These are phyloP conservation scores for Globisporangium perplexum DNA, from an alignment of 352 stramenopile species.

Conservation along the genomic window DNA sequence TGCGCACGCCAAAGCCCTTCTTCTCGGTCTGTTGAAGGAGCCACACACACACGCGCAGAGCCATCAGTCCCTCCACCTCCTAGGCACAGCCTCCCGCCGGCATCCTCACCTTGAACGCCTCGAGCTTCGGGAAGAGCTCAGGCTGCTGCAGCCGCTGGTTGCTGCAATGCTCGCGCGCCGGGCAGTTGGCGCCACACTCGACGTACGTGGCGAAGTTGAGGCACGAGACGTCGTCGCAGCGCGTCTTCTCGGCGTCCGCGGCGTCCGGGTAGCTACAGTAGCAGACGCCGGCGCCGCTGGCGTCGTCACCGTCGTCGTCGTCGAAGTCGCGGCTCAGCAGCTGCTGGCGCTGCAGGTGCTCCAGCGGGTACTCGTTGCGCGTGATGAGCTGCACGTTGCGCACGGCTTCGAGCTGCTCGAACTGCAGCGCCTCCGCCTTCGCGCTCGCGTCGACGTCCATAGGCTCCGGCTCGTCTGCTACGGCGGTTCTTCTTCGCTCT, in stretches of 20 bases:
- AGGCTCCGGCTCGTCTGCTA: background rate
- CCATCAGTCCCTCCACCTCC: background rate
- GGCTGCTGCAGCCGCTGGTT: slow-evolving; percentile 80
- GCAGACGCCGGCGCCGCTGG: slow-evolving; percentile 48
- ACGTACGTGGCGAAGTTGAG: slow-evolving; percentile 88
- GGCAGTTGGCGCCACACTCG: slow-evolving; percentile 55
- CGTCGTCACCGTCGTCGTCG: slow-evolving; percentile 22
- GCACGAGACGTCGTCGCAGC: slow-evolving; percentile 82
- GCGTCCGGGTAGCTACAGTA: slow-evolving; percentile 48
- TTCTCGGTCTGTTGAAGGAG: slow-evolving; percentile 34
- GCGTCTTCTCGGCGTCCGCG: slow-evolving; percentile 30
- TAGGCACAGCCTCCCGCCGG: background rate
- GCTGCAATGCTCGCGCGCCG: slow-evolving; percentile 37
- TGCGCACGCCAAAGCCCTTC: slow-evolving; percentile 86
- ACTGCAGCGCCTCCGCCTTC: slow-evolving; percentile 5
- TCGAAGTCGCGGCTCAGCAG: slow-evolving; percentile 19
- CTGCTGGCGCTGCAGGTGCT: slow-evolving; percentile 34
- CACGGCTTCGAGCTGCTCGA: slow-evolving; percentile 64
- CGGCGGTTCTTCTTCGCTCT: slow-evolving; percentile 2
- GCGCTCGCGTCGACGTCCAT: background rate
- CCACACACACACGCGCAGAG: background rate
- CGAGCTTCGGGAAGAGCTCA: slow-evolving; percentile 50
- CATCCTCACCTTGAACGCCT: slow-evolving; percentile 54
- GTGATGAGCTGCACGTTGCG: slow-evolving; percentile 55
- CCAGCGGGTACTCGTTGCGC: slow-evolving; percentile 71